A percentile compares a stretch with the other conserved stretches of the same genome.
phyloP scores from a whole-genome alignment of 306 rosid genomes.

The Urtica urens region DNA sequence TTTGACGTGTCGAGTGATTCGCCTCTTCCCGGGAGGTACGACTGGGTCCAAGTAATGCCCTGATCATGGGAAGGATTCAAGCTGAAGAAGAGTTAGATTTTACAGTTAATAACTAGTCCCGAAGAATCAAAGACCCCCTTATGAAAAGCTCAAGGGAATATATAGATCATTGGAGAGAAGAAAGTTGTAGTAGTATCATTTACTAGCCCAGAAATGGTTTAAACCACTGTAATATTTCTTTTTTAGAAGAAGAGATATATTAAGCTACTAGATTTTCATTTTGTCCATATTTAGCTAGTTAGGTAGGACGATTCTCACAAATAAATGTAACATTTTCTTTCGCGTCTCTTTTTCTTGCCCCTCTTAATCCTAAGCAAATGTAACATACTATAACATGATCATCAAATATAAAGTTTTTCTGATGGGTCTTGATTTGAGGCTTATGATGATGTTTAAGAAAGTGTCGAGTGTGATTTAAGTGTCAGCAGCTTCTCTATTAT shows the following conservation, averaged over 20 bases:
- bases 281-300: conserved; percentile 37
- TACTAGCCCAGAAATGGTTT: too few relatives aligned
- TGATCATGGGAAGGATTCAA: conserved; percentile 13
- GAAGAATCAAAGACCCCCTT: conserved; percentile 10
- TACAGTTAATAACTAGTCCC: conserved; percentile 20
- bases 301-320: conserved; percentile 16
- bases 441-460: too few relatives aligned
- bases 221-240: too few relatives aligned
- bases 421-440: too few relatives aligned
- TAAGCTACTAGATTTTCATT: conserved; percentile 21
- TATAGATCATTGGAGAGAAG: conserved; percentile 6
- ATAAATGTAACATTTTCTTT: conserved; percentile 19
- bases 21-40: conserved; percentile 74
- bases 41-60: conserved; percentile 68
- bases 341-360: not conserved
- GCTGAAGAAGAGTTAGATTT: conserved; percentile 18
- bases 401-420: too few relatives aligned
- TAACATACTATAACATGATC: not conserved
- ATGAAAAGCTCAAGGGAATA: conserved; percentile 2
- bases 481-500: not conserved
- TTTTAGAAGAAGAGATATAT: conserved; percentile 23
- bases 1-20: conserved; percentile 55
- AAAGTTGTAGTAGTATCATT: conserved; percentile 8
- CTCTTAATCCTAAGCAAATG: not conserved
- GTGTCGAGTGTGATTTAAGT: too few relatives aligned